phyloP scores from a whole-genome alignment of 352 stramenopile genomes.

The Globisporangium parvum region DNA sequence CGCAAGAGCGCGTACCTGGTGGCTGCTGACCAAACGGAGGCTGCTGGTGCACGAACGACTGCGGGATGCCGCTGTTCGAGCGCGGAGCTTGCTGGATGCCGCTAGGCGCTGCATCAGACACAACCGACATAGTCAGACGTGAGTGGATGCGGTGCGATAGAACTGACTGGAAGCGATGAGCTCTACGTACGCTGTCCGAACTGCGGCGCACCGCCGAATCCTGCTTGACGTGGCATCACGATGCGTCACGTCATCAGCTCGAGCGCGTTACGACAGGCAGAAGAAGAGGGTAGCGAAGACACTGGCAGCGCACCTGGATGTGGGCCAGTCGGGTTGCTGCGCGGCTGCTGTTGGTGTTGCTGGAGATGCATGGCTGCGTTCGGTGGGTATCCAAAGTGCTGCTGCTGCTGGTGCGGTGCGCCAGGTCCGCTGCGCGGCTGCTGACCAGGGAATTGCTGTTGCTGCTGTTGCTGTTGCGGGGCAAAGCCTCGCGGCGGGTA shows the following conservation, averaged over 20 bases:
- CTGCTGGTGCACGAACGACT: conserved; percentile 9
- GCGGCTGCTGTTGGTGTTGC: conserved; percentile 8
- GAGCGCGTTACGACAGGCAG: not conserved
- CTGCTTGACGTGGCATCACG: not conserved
- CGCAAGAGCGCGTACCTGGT: not conserved
- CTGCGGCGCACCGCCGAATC: conserved; percentile 13
- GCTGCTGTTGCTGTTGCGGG: not conserved
- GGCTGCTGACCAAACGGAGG: conserved; percentile 8
- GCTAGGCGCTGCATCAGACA: conserved; percentile 12
- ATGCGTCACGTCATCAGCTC: not conserved
- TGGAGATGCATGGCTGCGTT: conserved; percentile 5
- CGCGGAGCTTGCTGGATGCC: conserved; percentile 28
- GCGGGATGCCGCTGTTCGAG: conserved; percentile 21
- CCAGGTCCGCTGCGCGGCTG: conserved; percentile 21
- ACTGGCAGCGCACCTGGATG: conserved; percentile 1
- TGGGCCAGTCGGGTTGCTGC: conserved; percentile 6
- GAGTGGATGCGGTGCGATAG: not conserved
- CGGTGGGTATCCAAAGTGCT: conserved; percentile 10
- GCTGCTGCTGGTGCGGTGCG: conserved; percentile 1
- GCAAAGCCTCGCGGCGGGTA: conserved; percentile 32
- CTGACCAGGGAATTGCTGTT: conserved; percentile 12
- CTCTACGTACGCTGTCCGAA: conserved; percentile 10
- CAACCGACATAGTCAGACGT: not conserved
- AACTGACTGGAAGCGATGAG: not conserved
- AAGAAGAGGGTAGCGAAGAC: too few relatives aligned